Evolutionary conservation across 352 stramenopile species (phyloP), one percentile per base, ranked within the genome.

Genomic region (Phytophthora meadii): DNA sequence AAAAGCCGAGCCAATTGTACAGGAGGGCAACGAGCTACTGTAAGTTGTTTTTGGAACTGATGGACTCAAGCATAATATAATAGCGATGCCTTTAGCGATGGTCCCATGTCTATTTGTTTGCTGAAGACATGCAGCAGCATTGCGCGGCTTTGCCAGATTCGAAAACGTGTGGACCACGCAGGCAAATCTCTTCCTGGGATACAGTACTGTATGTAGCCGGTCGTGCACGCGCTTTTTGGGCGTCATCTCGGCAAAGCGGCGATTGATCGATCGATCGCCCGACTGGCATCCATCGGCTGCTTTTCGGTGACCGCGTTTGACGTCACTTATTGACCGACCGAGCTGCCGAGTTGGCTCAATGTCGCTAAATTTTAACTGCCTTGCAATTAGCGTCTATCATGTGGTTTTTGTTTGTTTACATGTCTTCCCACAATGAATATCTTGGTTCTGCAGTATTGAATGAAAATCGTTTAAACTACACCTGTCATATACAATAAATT

Each of bases 61-160:
- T 22, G 22, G 22, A 22, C 22, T 1, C 22, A 1, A 22, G 1
- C 22, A 22, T 22, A 22, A 22, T 22, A 22, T 32, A 10, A 9
- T 9, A 9, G 28, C 28, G 28, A 34, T 15, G 30, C 30, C 30
- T 36, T 36, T 36, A 36, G 37, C 14, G 15, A n/a, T 41, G 28
- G 10, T 2, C 48, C 49, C 58, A 61, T 54, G 58, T 61, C 58
- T 66, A 49, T 60, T 42, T 66, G 49, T 15, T 49, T 32, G 58
- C 42, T 32, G 59, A 27, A 67, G 50, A 67, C 28, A 65, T 40
- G 46, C 7, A 46, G 11, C 22, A 39, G 27, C 32, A 24, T 32
- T 24, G 58, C 47, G 30, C 42, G 50, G 59, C 42, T 67, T 61
- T 67, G 61, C 57, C 11, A 30, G 47, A 51, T n/a, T 34, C 40